These are phyloP conservation scores for Saccharomyces pastorianus DNA, from an alignment of 1,139 yeast genomes.

Conservation along the genomic window DNA sequence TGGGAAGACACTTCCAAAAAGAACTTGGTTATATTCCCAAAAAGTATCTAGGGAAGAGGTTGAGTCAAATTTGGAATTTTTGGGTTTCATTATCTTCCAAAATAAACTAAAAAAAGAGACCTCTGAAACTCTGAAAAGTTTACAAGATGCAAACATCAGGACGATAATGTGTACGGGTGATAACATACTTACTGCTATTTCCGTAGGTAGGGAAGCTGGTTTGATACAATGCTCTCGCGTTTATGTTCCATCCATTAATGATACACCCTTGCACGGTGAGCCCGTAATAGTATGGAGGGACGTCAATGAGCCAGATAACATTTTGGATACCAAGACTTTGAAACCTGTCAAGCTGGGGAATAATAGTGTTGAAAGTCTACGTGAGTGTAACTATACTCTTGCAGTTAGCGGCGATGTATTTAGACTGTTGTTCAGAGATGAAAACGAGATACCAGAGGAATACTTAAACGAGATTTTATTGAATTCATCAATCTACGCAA, in stretches of 20 bases:
- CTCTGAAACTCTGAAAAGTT: conserved; percentile 47
- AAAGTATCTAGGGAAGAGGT: conserved; percentile 50
- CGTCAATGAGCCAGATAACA: conserved; percentile 44
- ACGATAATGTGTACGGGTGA: conserved; percentile 98
- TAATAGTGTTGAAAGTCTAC: conserved; percentile 16
- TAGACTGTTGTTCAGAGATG: conserved; percentile 57
- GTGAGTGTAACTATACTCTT: conserved; percentile 43
- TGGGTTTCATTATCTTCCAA: conserved; percentile 89
- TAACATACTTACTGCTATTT: conserved; percentile 84
- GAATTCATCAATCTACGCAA: conserved; percentile 73
- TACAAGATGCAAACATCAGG: conserved; percentile 61
- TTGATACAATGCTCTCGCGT: conserved; percentile 47
- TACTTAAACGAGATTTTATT: conserved; percentile 54
- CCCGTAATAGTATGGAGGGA: conserved; percentile 54
- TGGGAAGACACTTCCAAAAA: conserved; percentile 43
- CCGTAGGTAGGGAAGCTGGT: conserved; percentile 82
- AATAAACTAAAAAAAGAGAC: conserved; percentile 75
- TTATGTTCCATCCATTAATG: conserved; percentile 58
- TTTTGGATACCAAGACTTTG: conserved; percentile 57
- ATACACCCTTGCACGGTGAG: conserved; percentile 19
- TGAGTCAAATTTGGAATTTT: conserved; percentile 60
- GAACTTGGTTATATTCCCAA: conserved; percentile 38
- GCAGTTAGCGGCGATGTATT: conserved; percentile 93
- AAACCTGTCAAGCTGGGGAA: conserved; percentile 44
- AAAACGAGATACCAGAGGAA: conserved; percentile 32